These are phyloP conservation scores for Tricholoma furcatifolium DNA, from an alignment of 768 basidiomycete genomes.

Conservation along the genomic window DNA sequence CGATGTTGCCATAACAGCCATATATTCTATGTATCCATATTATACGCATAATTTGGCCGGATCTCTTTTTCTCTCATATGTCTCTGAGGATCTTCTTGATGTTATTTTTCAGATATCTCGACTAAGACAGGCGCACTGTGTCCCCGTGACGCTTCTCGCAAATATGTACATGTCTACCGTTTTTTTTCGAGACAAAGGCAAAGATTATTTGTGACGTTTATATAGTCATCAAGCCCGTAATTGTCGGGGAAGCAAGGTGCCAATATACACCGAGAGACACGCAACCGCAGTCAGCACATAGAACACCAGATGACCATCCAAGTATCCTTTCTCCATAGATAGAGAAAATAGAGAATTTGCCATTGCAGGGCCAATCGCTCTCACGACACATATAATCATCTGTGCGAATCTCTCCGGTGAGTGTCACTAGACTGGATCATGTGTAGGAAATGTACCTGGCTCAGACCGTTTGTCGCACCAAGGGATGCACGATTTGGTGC, in stretches of 20 bases:
- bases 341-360: conserved; percentile 68
- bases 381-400: conserved; percentile 38
- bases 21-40: not conserved
- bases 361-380: conserved; percentile 54
- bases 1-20: not conserved
- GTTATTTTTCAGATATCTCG: too few relatives aligned
- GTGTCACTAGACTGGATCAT: not conserved
- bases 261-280: conserved; percentile 28
- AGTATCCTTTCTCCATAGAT: too few relatives aligned
- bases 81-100: too few relatives aligned
- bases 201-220: too few relatives aligned
- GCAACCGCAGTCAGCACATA: too few relatives aligned
- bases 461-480: conserved; percentile 66
- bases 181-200: too few relatives aligned
- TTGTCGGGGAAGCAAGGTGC: conserved; percentile 33
- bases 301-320: too few relatives aligned
- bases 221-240: too few relatives aligned
- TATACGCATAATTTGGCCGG: not conserved
- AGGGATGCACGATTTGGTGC: conserved; percentile 66
- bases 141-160: too few relatives aligned
- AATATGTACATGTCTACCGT: too few relatives aligned
- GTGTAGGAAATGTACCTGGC: conserved; percentile 15
- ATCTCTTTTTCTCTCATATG: not conserved
- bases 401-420: conserved; percentile 15
- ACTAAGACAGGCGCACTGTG: too few relatives aligned